Conservation (phyloP, 208 protist genomes). For the Naegleria fowleri region DNA sequence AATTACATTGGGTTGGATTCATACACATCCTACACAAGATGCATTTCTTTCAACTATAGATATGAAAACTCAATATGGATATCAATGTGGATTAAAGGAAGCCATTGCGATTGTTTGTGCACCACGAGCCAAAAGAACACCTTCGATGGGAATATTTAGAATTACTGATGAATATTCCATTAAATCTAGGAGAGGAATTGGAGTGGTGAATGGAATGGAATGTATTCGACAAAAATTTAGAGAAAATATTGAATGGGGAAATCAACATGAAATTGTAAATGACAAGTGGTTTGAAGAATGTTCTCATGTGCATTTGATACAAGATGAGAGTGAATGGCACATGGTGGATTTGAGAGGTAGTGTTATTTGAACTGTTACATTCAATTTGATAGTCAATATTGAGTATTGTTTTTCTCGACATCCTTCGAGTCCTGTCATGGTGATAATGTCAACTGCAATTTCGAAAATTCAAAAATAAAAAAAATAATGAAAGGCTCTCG, state of each 20-base stretch:
- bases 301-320: background rate
- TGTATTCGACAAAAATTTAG: background rate
- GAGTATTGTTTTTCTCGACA: no score
- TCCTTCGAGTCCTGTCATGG: no score
- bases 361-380: no score
- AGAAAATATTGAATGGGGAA: background rate
- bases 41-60: slow-evolving; percentile 44
- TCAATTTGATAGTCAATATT: no score
- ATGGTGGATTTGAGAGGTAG: no score
- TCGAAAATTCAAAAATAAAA: no score
- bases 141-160: background rate
- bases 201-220: background rate
- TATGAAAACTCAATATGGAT: slow-evolving; percentile 41
- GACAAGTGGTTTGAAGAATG: background rate
- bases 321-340: background rate
- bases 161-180: background rate
- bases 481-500: no score
- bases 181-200: no score
- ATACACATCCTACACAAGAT: slow-evolving; percentile 38
- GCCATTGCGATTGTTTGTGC: slow-evolving; percentile 35
- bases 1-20: slow-evolving; percentile 46
- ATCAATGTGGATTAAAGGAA: slow-evolving; percentile 38
- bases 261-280: background rate
- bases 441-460: no score
- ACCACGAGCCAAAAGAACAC: background rate